Conservation (phyloP, 495 filamentous ascomycete genomes). For the Aspergillus nidulans region DNA sequence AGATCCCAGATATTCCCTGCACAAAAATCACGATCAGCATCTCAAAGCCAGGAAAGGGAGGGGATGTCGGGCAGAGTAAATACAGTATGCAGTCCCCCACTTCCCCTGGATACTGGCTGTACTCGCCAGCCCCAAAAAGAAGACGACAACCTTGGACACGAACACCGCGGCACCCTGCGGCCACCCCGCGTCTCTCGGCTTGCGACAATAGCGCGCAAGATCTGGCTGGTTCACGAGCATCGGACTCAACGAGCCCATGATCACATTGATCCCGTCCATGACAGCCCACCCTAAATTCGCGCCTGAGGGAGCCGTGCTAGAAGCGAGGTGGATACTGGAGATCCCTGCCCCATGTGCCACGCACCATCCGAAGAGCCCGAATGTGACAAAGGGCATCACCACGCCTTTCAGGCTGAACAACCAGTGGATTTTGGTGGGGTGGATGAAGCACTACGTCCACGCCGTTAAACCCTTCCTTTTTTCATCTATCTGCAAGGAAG, state of each 20-base stretch:
- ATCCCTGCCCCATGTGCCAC: constrained; percentile 2
- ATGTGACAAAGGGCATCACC: constrained; percentile 4
- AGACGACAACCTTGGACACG: background rate
- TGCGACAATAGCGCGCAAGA: constrained; percentile 3
- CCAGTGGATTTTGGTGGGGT: background rate
- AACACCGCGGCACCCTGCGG: background rate
- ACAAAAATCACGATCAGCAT: background rate
- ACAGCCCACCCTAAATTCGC: background rate
- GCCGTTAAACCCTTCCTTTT: background rate
- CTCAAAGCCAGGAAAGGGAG: background rate
- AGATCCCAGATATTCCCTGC: constrained; percentile 16
- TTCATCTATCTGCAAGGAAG: too few relatives aligned
- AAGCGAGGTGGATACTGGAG: background rate
- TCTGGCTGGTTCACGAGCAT: constrained; percentile 6
- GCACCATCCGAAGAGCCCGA: constrained; percentile 5
- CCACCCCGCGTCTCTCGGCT: background rate
- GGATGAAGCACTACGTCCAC: background rate
- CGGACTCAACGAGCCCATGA: constrained; percentile 1
- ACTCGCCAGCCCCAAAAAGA: constrained; percentile 1
- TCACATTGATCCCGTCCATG: constrained; percentile 2
- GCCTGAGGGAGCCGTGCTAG: background rate
- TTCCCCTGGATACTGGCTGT: background rate
- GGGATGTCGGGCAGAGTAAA: too few relatives aligned
- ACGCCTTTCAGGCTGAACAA: constrained; percentile 4
- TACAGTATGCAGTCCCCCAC: constrained; percentile 9